Evolutionary conservation across 805 yeast genomes (phyloP), one percentile per base, ranked within the genome.

Genomic region (Clavispora santaluciae): DNA sequence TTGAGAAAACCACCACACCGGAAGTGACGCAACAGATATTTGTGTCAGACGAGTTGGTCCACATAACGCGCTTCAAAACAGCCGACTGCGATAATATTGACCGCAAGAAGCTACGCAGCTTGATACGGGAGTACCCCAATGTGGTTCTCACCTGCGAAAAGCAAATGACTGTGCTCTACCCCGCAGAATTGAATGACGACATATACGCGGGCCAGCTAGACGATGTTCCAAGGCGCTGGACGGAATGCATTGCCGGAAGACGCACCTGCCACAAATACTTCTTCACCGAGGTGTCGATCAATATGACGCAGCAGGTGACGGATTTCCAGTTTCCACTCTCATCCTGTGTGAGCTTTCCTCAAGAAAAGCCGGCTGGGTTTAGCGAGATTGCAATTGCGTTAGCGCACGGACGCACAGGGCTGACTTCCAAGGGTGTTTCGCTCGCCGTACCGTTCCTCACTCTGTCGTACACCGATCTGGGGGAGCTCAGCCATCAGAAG

Each of bases 111-210:
- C 31, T 48, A 22, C 11, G 17, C 5, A 35, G 36, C 6, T 17
- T 48, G 3, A 16, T 40, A 5, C 15, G 30, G 5, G 23, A 38
- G 25, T 49, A 48, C 20, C 54, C 54, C 5, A 22, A 44, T 13
- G 44, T 50, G n/a, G 35, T 38, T 22, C 39, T 48, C 12, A 13
- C 34, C 20, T 50, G 54, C 26, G 43, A 39, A 29, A 39, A 41
- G 20, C 46, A 48, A 33, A 18, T 20, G 12, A 40, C 51, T 18
- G 34, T 41, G 7, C 33, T 50, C 6, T 33, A 42, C 35, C 54
- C 54, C 5, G 28, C 36, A 8, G 39, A 26, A 10, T 12, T 43
- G 12, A 35, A 24, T n/a, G 29, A 26, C 3, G 33, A 31, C 10
- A 13, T 3, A 15, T 28, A 28, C 16, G 2, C 31, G 11, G 16